Conservation (phyloP, 345 rosid species). For the Cardamine chenopodiifolia region DNA sequence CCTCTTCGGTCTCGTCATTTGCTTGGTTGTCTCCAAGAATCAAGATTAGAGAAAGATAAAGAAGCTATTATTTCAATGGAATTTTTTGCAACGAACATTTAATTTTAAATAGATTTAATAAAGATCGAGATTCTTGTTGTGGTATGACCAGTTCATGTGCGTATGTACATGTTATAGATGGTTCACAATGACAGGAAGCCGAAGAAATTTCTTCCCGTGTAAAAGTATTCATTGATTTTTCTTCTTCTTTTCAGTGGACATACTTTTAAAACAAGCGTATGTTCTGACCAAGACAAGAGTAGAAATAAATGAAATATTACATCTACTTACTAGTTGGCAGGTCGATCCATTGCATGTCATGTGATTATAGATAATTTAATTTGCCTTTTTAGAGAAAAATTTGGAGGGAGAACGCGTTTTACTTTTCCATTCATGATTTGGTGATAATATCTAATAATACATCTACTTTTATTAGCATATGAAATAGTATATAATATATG, state of each 20-base stretch:
- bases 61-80: background rate
- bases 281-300: background rate
- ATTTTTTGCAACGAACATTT: background rate
- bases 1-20: constrained; percentile 15
- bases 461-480: constrained; percentile 4
- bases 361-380: constrained; percentile 11
- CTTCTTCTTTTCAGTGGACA: background rate
- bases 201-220: background rate
- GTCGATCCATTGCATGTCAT: constrained; percentile 19
- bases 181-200: no score
- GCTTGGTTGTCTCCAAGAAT: background rate
- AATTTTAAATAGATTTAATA: background rate
- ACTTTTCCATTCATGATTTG: background rate
- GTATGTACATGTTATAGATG: background rate
- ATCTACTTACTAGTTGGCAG: background rate
- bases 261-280: background rate
- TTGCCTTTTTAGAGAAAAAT: constrained; percentile 2
- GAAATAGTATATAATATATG: background rate
- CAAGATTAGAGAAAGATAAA: background rate
- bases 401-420: constrained; percentile 18
- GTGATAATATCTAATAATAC: constrained; percentile 8
- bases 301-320: background rate
- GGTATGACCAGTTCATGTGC: background rate
- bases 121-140: constrained; percentile 26
- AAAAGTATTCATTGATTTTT: background rate